A percentile compares a stretch with the other conserved stretches of the same genome.
Conservation (phyloP, 345 rosid genomes). For the Syzygium jambos region DNA sequence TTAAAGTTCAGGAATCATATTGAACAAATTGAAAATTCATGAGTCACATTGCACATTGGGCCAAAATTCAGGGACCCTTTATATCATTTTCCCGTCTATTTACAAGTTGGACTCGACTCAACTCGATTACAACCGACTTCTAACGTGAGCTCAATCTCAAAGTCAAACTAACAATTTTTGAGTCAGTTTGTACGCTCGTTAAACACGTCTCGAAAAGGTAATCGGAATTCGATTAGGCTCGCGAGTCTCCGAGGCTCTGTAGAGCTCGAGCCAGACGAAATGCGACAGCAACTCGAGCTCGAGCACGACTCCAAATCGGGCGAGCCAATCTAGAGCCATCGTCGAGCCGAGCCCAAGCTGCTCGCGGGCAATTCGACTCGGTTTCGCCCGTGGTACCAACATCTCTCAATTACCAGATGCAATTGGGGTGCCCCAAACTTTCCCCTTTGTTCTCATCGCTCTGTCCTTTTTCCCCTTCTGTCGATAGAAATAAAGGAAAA, state of each 20-base stretch:
- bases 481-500: background rate
- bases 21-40: too few relatives aligned
- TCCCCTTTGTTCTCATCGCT: background rate
- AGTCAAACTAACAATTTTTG: too few relatives aligned
- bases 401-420: background rate
- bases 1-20: too few relatives aligned
- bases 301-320: background rate
- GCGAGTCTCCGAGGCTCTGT: accelerated
- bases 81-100: too few relatives aligned
- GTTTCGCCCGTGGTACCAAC: background rate
- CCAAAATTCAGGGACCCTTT: too few relatives aligned
- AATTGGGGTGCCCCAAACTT: background rate
- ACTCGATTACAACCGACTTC: too few relatives aligned
- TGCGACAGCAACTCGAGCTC: background rate
- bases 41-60: too few relatives aligned
- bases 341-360: accelerated
- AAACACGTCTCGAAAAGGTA: too few relatives aligned
- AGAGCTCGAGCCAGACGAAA: background rate
- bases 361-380: background rate
- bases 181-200: too few relatives aligned
- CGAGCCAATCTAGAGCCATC: background rate
- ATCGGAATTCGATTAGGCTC: too few relatives aligned
- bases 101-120: background rate
- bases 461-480: background rate
- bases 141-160: background rate